Percentiles rank a stretch among this genome's conserved stretches.
These are phyloP conservation scores for Clarkia xantiana DNA, from an alignment of 345 rosid species.

Conservation along the genomic window DNA sequence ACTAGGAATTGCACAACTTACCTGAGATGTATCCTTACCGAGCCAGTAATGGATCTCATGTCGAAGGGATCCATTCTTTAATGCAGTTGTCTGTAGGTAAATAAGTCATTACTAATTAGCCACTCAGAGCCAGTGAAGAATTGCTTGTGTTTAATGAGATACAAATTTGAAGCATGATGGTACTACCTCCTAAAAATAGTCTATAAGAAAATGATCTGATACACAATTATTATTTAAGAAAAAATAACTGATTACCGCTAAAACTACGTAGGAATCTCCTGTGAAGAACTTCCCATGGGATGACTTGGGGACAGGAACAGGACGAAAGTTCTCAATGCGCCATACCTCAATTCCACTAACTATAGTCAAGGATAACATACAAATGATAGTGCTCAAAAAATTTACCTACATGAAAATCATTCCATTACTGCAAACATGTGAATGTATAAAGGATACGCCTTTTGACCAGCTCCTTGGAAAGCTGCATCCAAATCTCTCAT, in stretches of 20 bases:
- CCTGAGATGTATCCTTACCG: constrained; percentile 85
- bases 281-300: constrained; percentile 81
- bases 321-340: constrained; percentile 86
- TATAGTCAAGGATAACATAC: constrained; percentile 33
- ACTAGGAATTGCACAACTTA: constrained; percentile 8
- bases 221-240: neutral
- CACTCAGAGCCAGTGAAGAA: too few relatives aligned
- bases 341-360: constrained; percentile 85
- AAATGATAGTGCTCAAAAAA: too few relatives aligned
- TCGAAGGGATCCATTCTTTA: constrained; percentile 58
- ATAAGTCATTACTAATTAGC: neutral
- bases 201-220: too few relatives aligned
- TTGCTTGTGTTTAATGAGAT: too few relatives aligned
- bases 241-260: constrained; percentile 43
- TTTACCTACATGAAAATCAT: too few relatives aligned
- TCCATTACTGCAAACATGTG: neutral
- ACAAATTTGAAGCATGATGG: too few relatives aligned
- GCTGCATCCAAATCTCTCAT: constrained; percentile 96
- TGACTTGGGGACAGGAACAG: constrained; percentile 51
- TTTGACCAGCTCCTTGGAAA: constrained; percentile 96
- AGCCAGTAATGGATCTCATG: constrained; percentile 91
- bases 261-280: constrained; percentile 84
- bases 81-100: constrained; percentile 51
- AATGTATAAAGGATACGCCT: constrained; percentile 68
- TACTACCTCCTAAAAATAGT: too few relatives aligned